Percentiles rank a stretch among this genome's conserved stretches.
phyloP scores from a whole-genome alignment of 2,329 filamentous ascomycete genomes.

The Diplodia mutila region DNA sequence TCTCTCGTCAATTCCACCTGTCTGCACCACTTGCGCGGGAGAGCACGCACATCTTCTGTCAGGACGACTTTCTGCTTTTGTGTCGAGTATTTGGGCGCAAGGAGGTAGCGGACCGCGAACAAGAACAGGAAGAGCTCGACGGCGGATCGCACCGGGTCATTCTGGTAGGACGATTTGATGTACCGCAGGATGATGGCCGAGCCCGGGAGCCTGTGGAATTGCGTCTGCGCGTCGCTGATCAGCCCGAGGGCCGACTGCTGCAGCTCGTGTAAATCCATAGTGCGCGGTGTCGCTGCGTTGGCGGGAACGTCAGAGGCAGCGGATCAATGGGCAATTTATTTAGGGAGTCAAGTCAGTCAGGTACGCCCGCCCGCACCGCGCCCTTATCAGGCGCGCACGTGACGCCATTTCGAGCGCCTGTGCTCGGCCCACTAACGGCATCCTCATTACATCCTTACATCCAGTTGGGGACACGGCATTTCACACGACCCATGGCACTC shows the following conservation, averaged over 20 bases:
- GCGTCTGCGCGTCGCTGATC: slow-evolving; percentile 59
- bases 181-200: slow-evolving; percentile 94
- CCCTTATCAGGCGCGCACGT: slow-evolving; percentile 20
- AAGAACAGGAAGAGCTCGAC: slow-evolving; percentile 93
- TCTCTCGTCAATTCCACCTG: neutral
- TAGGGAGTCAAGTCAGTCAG: neutral
- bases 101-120: slow-evolving; percentile 91
- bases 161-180: slow-evolving; percentile 95
- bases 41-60: slow-evolving; percentile 65
- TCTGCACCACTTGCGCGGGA: no score
- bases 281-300: slow-evolving; percentile 28
- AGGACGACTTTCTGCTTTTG: slow-evolving; percentile 87
- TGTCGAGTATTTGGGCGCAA: slow-evolving; percentile 90
- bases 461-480: no score
- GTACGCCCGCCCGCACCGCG: slow-evolving; percentile 4
- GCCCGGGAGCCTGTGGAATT: slow-evolving; percentile 89
- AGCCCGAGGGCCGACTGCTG: slow-evolving; percentile 58
- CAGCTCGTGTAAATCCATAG: slow-evolving; percentile 62
- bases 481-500: neutral
- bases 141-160: slow-evolving; percentile 90
- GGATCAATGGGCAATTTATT: slow-evolving; percentile 4
- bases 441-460: neutral
- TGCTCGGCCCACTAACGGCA: neutral
- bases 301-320: neutral
- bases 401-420: neutral